phyloP scores from a whole-genome alignment of 2,329 filamentous ascomycete species.

The Phaeosphaeriaceae sp. region DNA sequence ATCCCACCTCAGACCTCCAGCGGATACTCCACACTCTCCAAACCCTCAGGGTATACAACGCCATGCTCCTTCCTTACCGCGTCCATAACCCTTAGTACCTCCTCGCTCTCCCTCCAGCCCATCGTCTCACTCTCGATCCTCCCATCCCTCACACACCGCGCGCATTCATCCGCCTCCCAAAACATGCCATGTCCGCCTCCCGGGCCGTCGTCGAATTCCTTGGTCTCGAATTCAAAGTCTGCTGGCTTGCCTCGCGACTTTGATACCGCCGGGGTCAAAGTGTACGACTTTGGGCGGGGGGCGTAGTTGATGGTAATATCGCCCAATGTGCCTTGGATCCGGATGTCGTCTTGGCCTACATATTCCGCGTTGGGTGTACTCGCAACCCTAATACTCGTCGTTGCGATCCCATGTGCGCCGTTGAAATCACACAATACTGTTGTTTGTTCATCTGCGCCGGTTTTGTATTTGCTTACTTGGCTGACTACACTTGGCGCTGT shows the following conservation, averaged over 20 bases:
- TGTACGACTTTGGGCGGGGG: conserved; percentile 71
- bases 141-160: conserved; percentile 77
- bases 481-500: conserved; percentile 72
- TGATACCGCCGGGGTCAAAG: conserved; percentile 62
- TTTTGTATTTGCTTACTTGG: conserved; percentile 70
- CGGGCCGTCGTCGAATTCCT: conserved; percentile 51
- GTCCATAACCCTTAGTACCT: conserved; percentile 83
- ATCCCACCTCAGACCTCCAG: conserved; percentile 21
- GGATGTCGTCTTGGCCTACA: conserved; percentile 68
- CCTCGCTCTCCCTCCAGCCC: conserved; percentile 76
- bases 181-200: conserved; percentile 81
- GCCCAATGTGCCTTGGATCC: conserved; percentile 80
- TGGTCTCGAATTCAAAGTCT: conserved; percentile 16
- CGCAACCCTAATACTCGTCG: conserved; percentile 49
- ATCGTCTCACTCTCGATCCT: conserved; percentile 67
- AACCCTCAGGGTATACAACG: conserved; percentile 68
- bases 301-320: conserved; percentile 81
- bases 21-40: conserved; percentile 59
- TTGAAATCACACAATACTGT: conserved; percentile 76
- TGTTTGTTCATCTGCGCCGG: conserved; percentile 77
- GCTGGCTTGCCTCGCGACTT: conserved; percentile 11
- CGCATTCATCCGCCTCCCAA: conserved; percentile 84
- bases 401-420: conserved; percentile 73
- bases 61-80: conserved; percentile 68
- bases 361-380: conserved; percentile 63